These are phyloP conservation scores for Citeromyces siamensis DNA, from an alignment of 1,139 yeast species.

Conservation along the genomic window DNA sequence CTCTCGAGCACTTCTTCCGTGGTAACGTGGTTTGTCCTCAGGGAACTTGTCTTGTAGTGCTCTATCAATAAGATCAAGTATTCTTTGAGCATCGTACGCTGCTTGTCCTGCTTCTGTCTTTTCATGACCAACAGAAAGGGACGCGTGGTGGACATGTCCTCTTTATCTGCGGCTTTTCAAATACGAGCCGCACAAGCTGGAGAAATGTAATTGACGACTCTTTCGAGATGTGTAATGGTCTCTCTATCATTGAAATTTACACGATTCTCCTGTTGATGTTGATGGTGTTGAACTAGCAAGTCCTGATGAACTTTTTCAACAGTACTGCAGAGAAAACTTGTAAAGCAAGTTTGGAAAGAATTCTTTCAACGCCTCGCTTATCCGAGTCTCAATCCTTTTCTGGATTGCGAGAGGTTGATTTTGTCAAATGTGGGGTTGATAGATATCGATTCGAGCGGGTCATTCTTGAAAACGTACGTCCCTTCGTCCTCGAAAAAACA, in stretches of 20 bases:
- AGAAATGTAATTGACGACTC: too few relatives aligned
- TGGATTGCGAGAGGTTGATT: constrained; percentile 79
- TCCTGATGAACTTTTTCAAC: constrained; percentile 26
- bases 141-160: constrained; percentile 17
- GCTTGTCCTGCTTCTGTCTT: constrained; percentile 31
- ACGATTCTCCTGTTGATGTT: constrained; percentile 15
- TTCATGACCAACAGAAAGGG: constrained; percentile 31
- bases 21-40: constrained; percentile 42
- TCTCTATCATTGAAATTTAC: constrained; percentile 32
- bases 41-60: constrained; percentile 37
- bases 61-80: constrained; percentile 64
- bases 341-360: constrained; percentile 75
- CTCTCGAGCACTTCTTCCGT: constrained; percentile 71
- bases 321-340: constrained; percentile 60
- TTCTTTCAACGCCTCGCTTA: constrained; percentile 70
- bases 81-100: constrained; percentile 57
- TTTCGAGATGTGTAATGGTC: constrained; percentile 41
- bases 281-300: constrained; percentile 13
- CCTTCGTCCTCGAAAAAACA: constrained; percentile 73
- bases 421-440: constrained; percentile 81
- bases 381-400: constrained; percentile 70
- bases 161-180: constrained; percentile 44
- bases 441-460: constrained; percentile 72
- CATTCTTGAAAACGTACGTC: constrained; percentile 86
- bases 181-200: constrained; percentile 66